phyloP scores from a whole-genome alignment of 2,329 filamentous ascomycete genomes.

The Dothideomycetes sp. region DNA sequence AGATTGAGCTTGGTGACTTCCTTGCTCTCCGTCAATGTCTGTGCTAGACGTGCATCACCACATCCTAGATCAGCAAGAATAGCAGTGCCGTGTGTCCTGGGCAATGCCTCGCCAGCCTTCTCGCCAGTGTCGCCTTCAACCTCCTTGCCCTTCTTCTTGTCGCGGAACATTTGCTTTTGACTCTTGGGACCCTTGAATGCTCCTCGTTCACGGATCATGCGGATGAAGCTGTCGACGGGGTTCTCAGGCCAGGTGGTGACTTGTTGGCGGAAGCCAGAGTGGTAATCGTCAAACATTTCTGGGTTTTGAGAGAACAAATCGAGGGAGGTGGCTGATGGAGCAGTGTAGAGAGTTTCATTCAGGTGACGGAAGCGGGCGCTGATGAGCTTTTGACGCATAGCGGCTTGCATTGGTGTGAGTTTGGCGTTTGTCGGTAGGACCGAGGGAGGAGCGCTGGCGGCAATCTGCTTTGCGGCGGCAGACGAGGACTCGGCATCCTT shows the following conservation, averaged over 20 bases:
- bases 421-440: conserved; percentile 37
- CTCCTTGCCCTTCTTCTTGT: conserved; percentile 29
- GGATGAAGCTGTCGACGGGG: conserved; percentile 79
- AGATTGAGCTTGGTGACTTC: conserved; percentile 58
- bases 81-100: conserved; percentile 60
- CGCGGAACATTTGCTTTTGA: conserved; percentile 22
- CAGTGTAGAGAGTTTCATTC: conserved; percentile 93
- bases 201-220: conserved; percentile 57
- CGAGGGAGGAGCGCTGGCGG: conserved; percentile 18
- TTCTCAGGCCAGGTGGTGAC: conserved; percentile 96
- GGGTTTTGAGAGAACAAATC: conserved; percentile 73
- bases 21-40: conserved; percentile 44
- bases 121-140: conserved; percentile 16
- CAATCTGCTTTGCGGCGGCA: conserved; percentile 31
- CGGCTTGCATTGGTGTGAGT: conserved; percentile 82
- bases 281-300: conserved; percentile 92
- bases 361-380: conserved; percentile 94
- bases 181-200: conserved; percentile 31
- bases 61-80: conserved; percentile 88
- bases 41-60: conserved; percentile 75
- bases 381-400: conserved; percentile 90
- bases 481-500: no score
- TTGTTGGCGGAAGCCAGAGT: conserved; percentile 90
- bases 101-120: conserved; percentile 43
- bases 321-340: conserved; percentile 73